Evolutionary conservation across 257 asterid species (phyloP).

Genomic region (Cordia subcordata): DNA sequence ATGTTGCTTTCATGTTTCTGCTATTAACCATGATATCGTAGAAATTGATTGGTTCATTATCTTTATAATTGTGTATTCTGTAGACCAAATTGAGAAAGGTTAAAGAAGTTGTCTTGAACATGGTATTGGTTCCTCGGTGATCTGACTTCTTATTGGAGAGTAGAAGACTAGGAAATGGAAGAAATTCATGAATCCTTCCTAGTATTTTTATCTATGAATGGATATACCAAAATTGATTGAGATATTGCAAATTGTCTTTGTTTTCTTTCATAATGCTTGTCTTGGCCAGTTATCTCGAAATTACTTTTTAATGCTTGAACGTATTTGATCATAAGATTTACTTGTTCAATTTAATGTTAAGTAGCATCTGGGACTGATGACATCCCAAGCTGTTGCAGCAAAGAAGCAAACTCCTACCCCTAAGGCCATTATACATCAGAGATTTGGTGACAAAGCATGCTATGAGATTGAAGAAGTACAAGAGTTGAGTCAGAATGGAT

Average conservation of each 20-base stretch:
- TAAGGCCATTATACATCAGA: conserved; percentile 79
- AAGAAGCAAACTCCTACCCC: conserved; percentile 63
- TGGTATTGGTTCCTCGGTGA: background rate
- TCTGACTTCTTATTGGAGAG: background rate
- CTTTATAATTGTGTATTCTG: no score
- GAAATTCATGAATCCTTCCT: no score
- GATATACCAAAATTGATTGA: background rate
- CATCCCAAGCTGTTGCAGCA: conserved; percentile 21
- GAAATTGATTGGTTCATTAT: no score
- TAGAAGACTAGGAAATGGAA: no score
- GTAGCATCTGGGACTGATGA: conserved; percentile 16
- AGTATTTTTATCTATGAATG: background rate
- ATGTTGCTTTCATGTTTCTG: no score
- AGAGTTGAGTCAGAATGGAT: conserved; percentile 43
- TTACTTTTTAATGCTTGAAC: no score
- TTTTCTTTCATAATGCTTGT: no score
- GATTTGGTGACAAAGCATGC: conserved; percentile 59
- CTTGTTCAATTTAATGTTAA: background rate
- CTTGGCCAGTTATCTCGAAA: no score
- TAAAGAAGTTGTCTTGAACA: no score
- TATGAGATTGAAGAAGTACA: conserved; percentile 77
- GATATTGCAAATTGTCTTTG: background rate
- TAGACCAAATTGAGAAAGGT: no score
- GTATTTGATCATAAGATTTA: background rate
- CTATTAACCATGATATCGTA: no score